These are phyloP conservation scores for Penicillium macrosclerotiorum DNA, from an alignment of 495 filamentous ascomycete species.

Conservation along the genomic window DNA sequence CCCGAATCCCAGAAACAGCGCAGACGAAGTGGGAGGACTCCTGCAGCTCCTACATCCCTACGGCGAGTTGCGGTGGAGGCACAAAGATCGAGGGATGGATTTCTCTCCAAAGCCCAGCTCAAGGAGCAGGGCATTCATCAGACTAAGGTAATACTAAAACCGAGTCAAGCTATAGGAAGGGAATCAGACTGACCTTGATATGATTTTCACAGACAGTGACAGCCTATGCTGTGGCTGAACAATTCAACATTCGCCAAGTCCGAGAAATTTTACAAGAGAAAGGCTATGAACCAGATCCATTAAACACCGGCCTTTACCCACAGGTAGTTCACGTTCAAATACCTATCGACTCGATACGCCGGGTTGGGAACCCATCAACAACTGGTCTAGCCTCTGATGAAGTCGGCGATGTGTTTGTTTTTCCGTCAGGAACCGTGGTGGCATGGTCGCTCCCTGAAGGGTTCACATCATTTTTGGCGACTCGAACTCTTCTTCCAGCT, in stretches of 20 bases:
- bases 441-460: constrained; percentile 79
- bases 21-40: constrained; percentile 41
- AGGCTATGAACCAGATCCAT: constrained; percentile 65
- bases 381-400: constrained; percentile 60
- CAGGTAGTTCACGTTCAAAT: constrained; percentile 65
- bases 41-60: constrained; percentile 54
- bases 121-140: constrained; percentile 43
- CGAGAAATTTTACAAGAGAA: constrained; percentile 67
- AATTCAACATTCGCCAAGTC: constrained; percentile 75
- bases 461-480: constrained; percentile 69
- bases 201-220: constrained; percentile 58
- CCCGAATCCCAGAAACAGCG: constrained; percentile 38
- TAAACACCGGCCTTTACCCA: constrained; percentile 58
- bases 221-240: constrained; percentile 81
- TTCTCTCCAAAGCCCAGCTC: constrained; percentile 37
- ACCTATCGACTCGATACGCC: constrained; percentile 51
- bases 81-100: constrained; percentile 54
- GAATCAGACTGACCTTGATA: too few relatives aligned
- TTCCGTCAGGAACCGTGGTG: constrained; percentile 93
- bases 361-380: constrained; percentile 50
- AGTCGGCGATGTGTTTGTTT: constrained; percentile 90
- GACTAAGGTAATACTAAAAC: constrained; percentile 44
- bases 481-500: constrained; percentile 67
- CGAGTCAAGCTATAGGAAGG: too few relatives aligned
- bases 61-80: constrained; percentile 59